Percentiles rank a stretch among this genome's conserved stretches.
These are phyloP conservation scores for Sporodiniella umbellata DNA, from an alignment of 371 early-diverging fungal species.

Conservation along the genomic window DNA sequence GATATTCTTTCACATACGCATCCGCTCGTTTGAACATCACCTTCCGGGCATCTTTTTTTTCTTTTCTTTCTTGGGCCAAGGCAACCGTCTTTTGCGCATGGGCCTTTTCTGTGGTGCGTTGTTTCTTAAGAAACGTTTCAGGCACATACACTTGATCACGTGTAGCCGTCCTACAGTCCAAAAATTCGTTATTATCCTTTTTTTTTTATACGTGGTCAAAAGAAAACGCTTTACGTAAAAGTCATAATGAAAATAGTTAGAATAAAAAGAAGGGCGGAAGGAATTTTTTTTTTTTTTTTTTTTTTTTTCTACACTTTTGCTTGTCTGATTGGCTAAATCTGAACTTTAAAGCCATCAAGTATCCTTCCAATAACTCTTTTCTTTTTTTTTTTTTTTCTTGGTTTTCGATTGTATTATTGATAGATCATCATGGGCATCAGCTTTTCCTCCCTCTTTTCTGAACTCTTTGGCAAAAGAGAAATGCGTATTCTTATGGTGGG, in stretches of 20 bases:
- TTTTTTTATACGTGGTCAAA: slow-evolving; percentile 1
- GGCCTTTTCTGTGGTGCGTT: slow-evolving; percentile 81
- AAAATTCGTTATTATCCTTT: not conserved
- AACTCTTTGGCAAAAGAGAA: slow-evolving; percentile 80
- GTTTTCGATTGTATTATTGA: no score
- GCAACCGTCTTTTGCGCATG: slow-evolving; percentile 64
- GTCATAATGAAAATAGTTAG: not conserved
- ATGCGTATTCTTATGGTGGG: slow-evolving; percentile 97
- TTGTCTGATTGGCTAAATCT: not conserved
- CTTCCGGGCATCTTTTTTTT: slow-evolving; percentile 35
- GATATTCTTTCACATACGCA: slow-evolving; percentile 94
- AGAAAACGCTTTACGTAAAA: slow-evolving; percentile 19
- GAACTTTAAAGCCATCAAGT: not conserved
- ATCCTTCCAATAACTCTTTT: not conserved
- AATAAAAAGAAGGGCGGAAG: not conserved
- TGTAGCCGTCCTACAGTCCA: slow-evolving; percentile 11
- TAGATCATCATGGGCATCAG: slow-evolving; percentile 49
- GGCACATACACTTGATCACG: slow-evolving; percentile 64
- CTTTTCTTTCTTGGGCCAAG: slow-evolving; percentile 56
- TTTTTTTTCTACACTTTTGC: slow-evolving; percentile 1
- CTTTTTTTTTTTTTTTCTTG: not conserved
- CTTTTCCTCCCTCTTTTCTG: slow-evolving; percentile 42
- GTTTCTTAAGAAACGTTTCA: slow-evolving; percentile 94
- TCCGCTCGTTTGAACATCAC: slow-evolving; percentile 97
- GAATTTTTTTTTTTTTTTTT: not conserved